Evolutionary conservation across 31 red algal genomes (phyloP), one percentile per base, ranked within the genome.

Genomic region (Asparagopsis taxiformis): DNA sequence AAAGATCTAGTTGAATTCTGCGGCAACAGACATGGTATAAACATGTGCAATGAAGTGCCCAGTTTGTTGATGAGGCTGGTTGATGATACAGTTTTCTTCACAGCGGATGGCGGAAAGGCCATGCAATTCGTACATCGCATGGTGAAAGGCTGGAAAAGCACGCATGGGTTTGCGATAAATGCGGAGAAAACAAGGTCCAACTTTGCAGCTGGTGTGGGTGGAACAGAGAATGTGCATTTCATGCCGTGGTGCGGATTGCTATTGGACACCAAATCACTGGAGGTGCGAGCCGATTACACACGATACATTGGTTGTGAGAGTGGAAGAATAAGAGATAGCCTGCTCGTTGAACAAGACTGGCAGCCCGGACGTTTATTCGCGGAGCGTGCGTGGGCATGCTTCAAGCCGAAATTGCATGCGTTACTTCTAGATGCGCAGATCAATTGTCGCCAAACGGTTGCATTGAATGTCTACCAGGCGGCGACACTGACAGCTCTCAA

Each of bases 211-310:
- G 34, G 31, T n/a, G 49, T 81, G 30, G 68, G 31, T 13, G 24
- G 55, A 17, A 51, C 54, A 2, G 68, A 51, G 53, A 24, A 26
- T 37, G 23, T 51, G 61, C 51, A 57, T 0, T 30, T 52, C n/a
- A 84, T 92, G 20, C 56, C 88, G 33, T 92, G 88, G 88, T 92
- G 88, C 31, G 88, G 88, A 17, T 30, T 82, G 17, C 48, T 84
- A n/a, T 34, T 92, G 13, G 72, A 84, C 54, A 71, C 79, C 3
- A 30, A 61, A 35, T 41, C 61, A 21, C 54, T 92, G 21, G 74
- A 92, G 58, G 48, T 92, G 26, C 70, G 65, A 61, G 53, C 36
- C 16, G 88, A 92, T 61, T 92, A 78, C 55, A 24, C 37, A 24
- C 67, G 79, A 43, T 92, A 85, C 35, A 41, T 29, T 15, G 43